These are phyloP conservation scores for Venturia aucupariae DNA, from an alignment of 2,329 filamentous ascomycete species.

Conservation along the genomic window DNA sequence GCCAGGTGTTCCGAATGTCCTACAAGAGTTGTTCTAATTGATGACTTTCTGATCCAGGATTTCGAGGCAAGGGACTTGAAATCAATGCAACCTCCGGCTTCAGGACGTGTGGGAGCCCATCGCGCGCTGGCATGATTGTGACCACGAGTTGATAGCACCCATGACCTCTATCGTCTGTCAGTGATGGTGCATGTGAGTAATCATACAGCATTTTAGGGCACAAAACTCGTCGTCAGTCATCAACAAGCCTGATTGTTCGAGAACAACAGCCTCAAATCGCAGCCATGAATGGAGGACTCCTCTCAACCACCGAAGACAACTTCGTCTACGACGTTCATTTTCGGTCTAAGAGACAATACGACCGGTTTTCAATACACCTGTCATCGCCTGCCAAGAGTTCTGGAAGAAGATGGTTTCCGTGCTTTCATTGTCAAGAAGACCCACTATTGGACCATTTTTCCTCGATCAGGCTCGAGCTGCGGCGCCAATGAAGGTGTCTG, in stretches of 20 bases:
- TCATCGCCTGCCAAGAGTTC: background rate
- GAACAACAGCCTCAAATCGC: background rate
- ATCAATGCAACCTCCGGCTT: no score
- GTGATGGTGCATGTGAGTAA: background rate
- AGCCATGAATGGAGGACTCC: background rate
- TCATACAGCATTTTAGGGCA: background rate
- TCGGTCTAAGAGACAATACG: background rate
- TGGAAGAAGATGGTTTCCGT: background rate
- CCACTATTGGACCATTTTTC: background rate
- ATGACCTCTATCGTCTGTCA: background rate
- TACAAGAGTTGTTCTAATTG: background rate
- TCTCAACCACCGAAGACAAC: background rate
- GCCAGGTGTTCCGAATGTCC: background rate
- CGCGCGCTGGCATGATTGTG: background rate
- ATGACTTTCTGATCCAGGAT: background rate
- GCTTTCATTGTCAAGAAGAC: background rate
- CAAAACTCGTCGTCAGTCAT: background rate
- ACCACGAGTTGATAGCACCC: background rate
- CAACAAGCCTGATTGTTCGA: background rate
- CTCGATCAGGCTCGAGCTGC: background rate
- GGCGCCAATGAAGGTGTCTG: background rate
- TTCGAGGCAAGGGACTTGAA: no score
- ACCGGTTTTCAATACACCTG: background rate
- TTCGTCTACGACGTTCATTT: background rate
- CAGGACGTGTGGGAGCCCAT: background rate